These are phyloP conservation scores for Cystofilobasidium ferigula DNA, from an alignment of 768 basidiomycete genomes.

Conservation along the genomic window DNA sequence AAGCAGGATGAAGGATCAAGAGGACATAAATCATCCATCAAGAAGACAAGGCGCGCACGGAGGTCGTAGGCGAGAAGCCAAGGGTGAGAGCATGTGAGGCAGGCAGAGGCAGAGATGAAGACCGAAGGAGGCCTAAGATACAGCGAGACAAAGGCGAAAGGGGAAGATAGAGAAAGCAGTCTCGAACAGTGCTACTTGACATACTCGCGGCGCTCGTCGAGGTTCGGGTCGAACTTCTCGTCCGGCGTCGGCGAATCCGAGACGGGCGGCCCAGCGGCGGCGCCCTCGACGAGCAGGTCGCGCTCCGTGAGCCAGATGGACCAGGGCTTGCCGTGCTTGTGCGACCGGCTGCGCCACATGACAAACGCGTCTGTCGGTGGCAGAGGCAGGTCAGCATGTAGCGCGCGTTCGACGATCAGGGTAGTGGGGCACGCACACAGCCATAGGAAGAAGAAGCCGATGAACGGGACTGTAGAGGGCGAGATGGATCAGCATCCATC, in stretches of 20 bases:
- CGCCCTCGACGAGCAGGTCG: conserved; percentile 2
- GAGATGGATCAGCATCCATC: no score
- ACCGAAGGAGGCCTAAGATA: not conserved
- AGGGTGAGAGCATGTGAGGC: no score
- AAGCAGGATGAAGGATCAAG: no score
- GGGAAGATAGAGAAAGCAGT: not conserved
- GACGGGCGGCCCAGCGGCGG: not conserved
- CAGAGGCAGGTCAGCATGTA: not conserved
- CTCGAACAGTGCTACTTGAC: not conserved
- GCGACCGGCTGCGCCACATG: not conserved
- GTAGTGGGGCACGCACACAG: not conserved
- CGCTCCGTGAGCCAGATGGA: conserved; percentile 2
- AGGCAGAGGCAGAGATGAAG: not conserved
- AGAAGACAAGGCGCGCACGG: no score
- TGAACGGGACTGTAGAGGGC: not conserved
- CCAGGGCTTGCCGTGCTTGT: conserved; percentile 1
- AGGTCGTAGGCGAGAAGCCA: no score
- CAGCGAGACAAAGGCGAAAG: not conserved
- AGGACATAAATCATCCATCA: no score
- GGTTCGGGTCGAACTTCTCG: not conserved
- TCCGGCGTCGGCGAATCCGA: no score
- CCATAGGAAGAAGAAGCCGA: not conserved
- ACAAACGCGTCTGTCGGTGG: not conserved
- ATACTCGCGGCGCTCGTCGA: not conserved
- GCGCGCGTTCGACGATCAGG: not conserved